Conservation (phyloP, 345 rosid genomes). For the Corymbia maculata region DNA sequence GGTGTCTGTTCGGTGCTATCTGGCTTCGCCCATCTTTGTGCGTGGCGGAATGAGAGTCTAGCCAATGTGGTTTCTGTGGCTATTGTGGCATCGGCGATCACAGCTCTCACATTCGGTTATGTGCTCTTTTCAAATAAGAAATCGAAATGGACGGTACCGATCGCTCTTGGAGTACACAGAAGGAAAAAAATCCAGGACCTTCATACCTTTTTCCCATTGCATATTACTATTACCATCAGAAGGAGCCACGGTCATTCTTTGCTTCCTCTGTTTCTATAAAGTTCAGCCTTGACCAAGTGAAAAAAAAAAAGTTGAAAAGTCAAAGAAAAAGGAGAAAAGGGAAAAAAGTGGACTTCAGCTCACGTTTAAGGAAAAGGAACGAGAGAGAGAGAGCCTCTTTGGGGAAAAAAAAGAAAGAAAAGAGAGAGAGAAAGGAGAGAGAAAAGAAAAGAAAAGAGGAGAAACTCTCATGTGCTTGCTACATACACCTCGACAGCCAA, state of each 20-base stretch:
- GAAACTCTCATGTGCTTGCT: no score
- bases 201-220: background rate
- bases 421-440: no score
- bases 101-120: slow-evolving; percentile 32
- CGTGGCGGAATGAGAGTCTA: slow-evolving; percentile 10
- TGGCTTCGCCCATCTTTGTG: slow-evolving; percentile 13
- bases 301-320: no score
- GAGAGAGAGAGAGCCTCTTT: no score
- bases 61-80: slow-evolving; percentile 15
- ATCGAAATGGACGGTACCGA: background rate
- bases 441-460: no score
- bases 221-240: background rate
- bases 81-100: slow-evolving; percentile 2
- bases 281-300: no score
- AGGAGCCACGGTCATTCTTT: background rate
- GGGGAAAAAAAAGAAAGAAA: no score
- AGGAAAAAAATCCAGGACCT: background rate
- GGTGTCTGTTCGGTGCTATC: slow-evolving; percentile 8
- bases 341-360: no score
- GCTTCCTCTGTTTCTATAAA: background rate
- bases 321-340: no score
- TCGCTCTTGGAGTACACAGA: background rate
- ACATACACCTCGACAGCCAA: no score
- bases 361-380: no score
- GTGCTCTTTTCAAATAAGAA: background rate